These are phyloP conservation scores for Apodospora peruviana DNA, from an alignment of 495 filamentous ascomycete species.

Conservation along the genomic window DNA sequence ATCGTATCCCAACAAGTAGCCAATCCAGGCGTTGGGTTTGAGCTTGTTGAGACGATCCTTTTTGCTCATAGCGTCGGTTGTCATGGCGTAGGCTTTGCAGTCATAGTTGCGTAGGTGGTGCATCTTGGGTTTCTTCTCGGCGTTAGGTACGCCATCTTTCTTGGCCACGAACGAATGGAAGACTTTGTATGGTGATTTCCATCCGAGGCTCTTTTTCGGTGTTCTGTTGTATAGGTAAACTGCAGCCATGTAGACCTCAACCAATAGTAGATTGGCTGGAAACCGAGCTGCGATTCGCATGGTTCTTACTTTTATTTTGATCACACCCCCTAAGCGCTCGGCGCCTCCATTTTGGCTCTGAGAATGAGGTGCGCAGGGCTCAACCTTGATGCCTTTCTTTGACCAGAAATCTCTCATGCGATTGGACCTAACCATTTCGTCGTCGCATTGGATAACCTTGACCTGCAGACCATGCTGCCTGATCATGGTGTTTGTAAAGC, in stretches of 20 bases:
- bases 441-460: background rate
- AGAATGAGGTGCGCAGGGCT: background rate
- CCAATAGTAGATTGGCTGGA: background rate
- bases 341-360: background rate
- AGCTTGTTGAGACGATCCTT: constrained; percentile 11
- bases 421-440: background rate
- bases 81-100: constrained; percentile 13
- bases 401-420: background rate
- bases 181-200: constrained; percentile 2
- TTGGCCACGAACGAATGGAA: background rate
- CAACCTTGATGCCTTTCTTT: background rate
- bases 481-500: background rate
- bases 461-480: background rate
- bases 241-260: background rate
- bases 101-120: background rate
- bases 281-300: background rate
- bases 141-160: background rate
- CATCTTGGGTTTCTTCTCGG: constrained; percentile 9
- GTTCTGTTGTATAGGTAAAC: constrained; percentile 3
- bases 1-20: constrained; percentile 25
- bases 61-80: constrained; percentile 10
- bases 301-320: background rate
- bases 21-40: constrained; percentile 22
- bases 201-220: background rate
- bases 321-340: constrained; percentile 1